Base-by-base conservation (phyloP, 164 flowering plant genomes). In the Magnolia changhungtana region DNA sequence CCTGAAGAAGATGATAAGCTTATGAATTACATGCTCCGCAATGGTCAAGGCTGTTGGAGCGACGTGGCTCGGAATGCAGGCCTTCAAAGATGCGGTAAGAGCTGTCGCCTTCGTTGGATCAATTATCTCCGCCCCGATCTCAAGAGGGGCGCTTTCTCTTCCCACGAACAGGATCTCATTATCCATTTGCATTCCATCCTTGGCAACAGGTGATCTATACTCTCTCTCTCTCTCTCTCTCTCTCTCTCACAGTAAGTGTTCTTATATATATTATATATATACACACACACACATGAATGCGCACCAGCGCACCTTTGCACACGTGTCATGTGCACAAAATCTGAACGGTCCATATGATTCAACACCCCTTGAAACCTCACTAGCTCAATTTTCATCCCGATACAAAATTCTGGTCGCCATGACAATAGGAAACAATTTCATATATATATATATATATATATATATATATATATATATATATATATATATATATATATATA, bases 81-180 rank as follows among this genome's bases (percentile, higher is more conserved):
- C 16, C 77, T 90, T 63, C 89, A 82, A 78, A 85, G 94, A 70
- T 88, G 94, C 73, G 94, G 94, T 10, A 91, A 91, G 81, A 91
- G 95, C 74, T 91, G 95, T 68, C 87, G 95, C 19, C 95, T 89
- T 27, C 91, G 95, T 18, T 91, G 95, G 95, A 91, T 91, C 69
- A 89, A 89, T 72, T 89, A 90, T 77, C 66, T 90, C 75, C 78
- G 94, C 10, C 92, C 92, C 7, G 95, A 91, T 77, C 91, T 91
- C 72, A 90, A 89, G 81, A 86, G 92, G 0, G 91, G 95, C 16
- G 88, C 92, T 0, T 87, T 91, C 76, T 89, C 92, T 0, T 86
- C 84, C n/a, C 89, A 89, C 19, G 95, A 91, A 74, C 90, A 91
- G 73, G 85, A 88, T 16, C 89, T 87, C 73, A 91, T 90, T 65